Evolutionary conservation across 2,329 filamentous ascomycete species (phyloP).

Genomic region (Aspergillus sergii): DNA sequence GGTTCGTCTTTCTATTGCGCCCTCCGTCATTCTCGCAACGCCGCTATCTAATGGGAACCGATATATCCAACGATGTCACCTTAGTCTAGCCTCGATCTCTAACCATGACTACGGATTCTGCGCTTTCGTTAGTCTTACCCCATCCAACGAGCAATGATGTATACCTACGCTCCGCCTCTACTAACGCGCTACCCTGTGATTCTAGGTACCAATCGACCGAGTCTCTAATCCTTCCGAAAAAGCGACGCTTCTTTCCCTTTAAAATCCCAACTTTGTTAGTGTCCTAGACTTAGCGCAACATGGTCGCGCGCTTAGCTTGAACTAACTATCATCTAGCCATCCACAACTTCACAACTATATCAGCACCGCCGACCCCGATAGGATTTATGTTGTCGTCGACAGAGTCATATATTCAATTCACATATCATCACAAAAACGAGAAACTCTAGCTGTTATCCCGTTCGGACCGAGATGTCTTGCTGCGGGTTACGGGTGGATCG

Average conservation of each 20-base stretch:
- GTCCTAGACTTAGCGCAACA: constrained; percentile 19
- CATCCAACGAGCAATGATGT: constrained; percentile 11
- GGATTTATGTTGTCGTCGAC: constrained; percentile 83
- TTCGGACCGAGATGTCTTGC: constrained; percentile 82
- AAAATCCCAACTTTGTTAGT: constrained; percentile 67
- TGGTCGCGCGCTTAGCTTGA: constrained; percentile 5
- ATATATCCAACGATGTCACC: constrained; percentile 35
- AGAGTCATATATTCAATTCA: constrained; percentile 74
- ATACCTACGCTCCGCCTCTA: constrained; percentile 13
- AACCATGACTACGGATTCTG: constrained; percentile 48
- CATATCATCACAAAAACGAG: constrained; percentile 69
- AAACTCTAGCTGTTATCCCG: constrained; percentile 69
- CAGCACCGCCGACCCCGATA: constrained; percentile 73
- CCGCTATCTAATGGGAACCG: constrained; percentile 11
- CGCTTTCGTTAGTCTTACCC: constrained; percentile 36
- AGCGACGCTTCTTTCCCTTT: constrained; percentile 69
- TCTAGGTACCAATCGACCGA: constrained; percentile 67
- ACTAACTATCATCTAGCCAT: constrained; percentile 36
- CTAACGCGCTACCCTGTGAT: constrained; percentile 16
- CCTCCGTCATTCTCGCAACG: constrained; percentile 15
- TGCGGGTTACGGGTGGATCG: constrained; percentile 85
- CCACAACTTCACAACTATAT: constrained; percentile 78
- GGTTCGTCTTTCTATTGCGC: constrained; percentile 8
- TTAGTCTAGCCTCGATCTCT: constrained; percentile 26
- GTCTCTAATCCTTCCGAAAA: constrained; percentile 61